Evolutionary conservation across 2,329 filamentous ascomycete species (phyloP).

Genomic region (Colletotrichum orbiculare): DNA sequence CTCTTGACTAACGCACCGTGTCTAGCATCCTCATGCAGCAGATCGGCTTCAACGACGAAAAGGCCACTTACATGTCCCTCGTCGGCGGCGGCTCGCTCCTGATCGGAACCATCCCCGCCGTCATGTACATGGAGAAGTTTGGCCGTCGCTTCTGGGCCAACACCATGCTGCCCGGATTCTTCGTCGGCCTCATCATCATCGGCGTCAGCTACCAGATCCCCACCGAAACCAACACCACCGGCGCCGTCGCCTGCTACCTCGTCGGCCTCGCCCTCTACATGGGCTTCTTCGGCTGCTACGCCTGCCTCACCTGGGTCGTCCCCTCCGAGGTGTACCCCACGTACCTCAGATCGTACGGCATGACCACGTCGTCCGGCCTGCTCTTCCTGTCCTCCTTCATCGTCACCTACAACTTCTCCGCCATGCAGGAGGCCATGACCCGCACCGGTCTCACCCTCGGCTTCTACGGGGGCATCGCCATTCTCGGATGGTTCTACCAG

Average conservation of each 20-base stretch:
- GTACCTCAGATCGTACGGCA: conserved; percentile 78
- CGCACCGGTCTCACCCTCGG: conserved; percentile 73
- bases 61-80: conserved; percentile 79
- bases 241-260: conserved; percentile 71
- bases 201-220: conserved; percentile 71
- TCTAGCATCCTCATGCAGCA: conserved; percentile 66
- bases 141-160: conserved; percentile 82
- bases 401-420: conserved; percentile 80
- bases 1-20: not conserved
- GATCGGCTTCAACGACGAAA: conserved; percentile 72
- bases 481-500: conserved; percentile 77
- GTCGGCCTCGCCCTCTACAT: conserved; percentile 76
- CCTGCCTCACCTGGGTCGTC: conserved; percentile 73
- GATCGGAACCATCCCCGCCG: conserved; percentile 74
- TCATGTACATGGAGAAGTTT: conserved; percentile 78
- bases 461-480: conserved; percentile 80
- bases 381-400: conserved; percentile 79
- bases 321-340: conserved; percentile 79
- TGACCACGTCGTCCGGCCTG: conserved; percentile 76
- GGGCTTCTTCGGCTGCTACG: conserved; percentile 75
- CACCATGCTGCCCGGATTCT: conserved; percentile 77
- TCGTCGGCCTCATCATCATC: conserved; percentile 75
- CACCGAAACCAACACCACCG: conserved; percentile 54
- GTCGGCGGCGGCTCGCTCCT: conserved; percentile 76
- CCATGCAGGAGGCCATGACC: conserved; percentile 76